Conservation (phyloP, 1,139 yeast species). For the Arxiozyma heterogenica region DNA sequence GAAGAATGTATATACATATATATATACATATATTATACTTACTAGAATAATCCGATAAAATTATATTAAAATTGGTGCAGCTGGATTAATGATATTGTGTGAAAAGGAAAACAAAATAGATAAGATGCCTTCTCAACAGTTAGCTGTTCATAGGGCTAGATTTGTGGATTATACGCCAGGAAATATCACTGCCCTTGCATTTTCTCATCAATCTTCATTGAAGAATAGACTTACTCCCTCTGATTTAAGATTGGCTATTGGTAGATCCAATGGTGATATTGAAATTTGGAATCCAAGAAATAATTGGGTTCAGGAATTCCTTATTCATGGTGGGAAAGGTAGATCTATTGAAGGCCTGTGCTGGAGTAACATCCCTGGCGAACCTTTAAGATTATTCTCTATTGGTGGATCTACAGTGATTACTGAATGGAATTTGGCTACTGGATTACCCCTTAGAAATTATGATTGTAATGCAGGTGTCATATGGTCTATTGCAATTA, state of each 20-base stretch:
- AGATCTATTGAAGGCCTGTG: slow-evolving; percentile 83
- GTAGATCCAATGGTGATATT: slow-evolving; percentile 88
- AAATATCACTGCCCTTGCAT: slow-evolving; percentile 73
- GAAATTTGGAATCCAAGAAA: slow-evolving; percentile 91
- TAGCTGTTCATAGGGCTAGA: slow-evolving; percentile 68
- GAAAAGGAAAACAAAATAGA: background rate
- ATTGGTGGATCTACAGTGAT: slow-evolving; percentile 88
- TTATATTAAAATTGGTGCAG: no score
- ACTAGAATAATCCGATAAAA: no score
- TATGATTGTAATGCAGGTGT: slow-evolving; percentile 91
- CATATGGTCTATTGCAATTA: slow-evolving; percentile 79
- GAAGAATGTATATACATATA: background rate
- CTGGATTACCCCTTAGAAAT: slow-evolving; percentile 64
- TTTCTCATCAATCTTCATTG: slow-evolving; percentile 53
- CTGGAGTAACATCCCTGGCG: slow-evolving; percentile 52
- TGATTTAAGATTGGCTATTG: slow-evolving; percentile 76
- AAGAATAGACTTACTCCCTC: slow-evolving; percentile 43
- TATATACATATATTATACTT: background rate
- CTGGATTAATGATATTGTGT: background rate
- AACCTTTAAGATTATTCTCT: slow-evolving; percentile 65
- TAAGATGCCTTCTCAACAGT: slow-evolving; percentile 1
- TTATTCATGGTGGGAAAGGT: slow-evolving; percentile 71
- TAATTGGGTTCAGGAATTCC: slow-evolving; percentile 48
- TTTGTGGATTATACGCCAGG: slow-evolving; percentile 87
- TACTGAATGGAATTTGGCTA: slow-evolving; percentile 84